Base-by-base conservation (phyloP, 2,329 filamentous ascomycete species). In the Gyromitra esculenta region DNA sequence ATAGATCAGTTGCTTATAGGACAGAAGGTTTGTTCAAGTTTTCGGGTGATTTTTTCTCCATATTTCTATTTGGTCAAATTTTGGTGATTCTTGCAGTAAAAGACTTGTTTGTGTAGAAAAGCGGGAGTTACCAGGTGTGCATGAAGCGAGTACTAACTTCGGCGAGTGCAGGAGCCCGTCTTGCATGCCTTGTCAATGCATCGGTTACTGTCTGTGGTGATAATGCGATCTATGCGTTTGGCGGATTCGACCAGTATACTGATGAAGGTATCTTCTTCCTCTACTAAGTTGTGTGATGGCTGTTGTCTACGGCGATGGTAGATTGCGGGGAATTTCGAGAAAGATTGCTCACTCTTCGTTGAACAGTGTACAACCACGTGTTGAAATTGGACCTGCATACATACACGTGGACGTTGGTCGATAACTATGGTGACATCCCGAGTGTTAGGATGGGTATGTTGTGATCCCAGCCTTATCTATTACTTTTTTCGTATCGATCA, bases 121-220 rank as follows among this genome's bases (percentile, higher is more conserved):
- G 72, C 65, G 66, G 45, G 66, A 64, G 66, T 71, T 65, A 41
- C 59, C 59, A 41, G 39, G 21, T 39, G 31, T 37, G 25, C 18
- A 70, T 57, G 43, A 31, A 25, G 39, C 15, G 21, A 66, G 25
- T 43, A 60, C 56, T 73, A 37, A 67, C 43, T 41, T 21, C 50
- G 37, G 57, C 74, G 67, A 62, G n/a, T 41, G 63, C 41, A 81
- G 80, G 80, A 60, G 80, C 78, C 84, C 89, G 94, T 80, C 96
- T 96, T 48, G 94, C 96, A 45, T 98, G 95, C 82, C 87, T 99
- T 64, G 95, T 99, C 80, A 99, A 99, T 86, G 96, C 96, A 67
- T 98, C 96, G 0, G 95, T 98, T 77, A 99, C 96, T n/a, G 97
- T 97, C 83, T 97, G 96, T 82, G 94, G 94, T 76, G 96, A 97